Evolutionary conservation across 805 yeast species (phyloP).

Genomic region (Metschnikowia reukaufii): DNA sequence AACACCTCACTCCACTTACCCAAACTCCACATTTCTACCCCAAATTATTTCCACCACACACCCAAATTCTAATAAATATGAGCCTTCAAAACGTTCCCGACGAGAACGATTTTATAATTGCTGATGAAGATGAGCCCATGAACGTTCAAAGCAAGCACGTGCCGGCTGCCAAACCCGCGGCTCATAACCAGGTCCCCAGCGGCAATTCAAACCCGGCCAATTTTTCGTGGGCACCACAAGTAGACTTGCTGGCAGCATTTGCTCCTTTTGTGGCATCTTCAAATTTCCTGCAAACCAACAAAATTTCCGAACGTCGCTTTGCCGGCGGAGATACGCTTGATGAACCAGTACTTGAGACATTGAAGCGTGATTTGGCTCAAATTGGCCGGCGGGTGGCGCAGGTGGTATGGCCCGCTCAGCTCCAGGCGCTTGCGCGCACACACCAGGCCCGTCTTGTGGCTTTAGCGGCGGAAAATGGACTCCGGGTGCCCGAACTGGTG

Average conservation of each 20-base stretch:
- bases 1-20: no score
- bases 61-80: no score
- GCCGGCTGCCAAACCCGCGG: not conserved
- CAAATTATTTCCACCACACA: no score
- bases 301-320: slow-evolving; percentile 49
- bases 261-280: slow-evolving; percentile 18
- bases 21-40: no score
- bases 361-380: slow-evolving; percentile 40
- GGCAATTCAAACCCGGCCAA: not conserved
- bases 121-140: no score
- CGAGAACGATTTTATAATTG: no score
- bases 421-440: slow-evolving; percentile 33
- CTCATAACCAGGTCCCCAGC: not conserved
- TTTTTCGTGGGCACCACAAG: slow-evolving; percentile 19
- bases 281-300: slow-evolving; percentile 14
- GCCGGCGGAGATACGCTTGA: slow-evolving; percentile 72
- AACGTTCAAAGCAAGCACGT: no score
- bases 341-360: slow-evolving; percentile 62
- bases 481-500: slow-evolving; percentile 36
- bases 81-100: no score
- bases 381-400: slow-evolving; percentile 37
- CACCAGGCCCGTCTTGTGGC: slow-evolving; percentile 36
- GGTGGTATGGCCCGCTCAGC: slow-evolving; percentile 47
- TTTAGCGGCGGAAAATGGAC: slow-evolving; percentile 37
- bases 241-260: slow-evolving; percentile 20